Percentiles rank a stretch among this genome's conserved stretches.
phyloP scores from a whole-genome alignment of 2,329 filamentous ascomycete genomes.

The Aspergillus sp. region DNA sequence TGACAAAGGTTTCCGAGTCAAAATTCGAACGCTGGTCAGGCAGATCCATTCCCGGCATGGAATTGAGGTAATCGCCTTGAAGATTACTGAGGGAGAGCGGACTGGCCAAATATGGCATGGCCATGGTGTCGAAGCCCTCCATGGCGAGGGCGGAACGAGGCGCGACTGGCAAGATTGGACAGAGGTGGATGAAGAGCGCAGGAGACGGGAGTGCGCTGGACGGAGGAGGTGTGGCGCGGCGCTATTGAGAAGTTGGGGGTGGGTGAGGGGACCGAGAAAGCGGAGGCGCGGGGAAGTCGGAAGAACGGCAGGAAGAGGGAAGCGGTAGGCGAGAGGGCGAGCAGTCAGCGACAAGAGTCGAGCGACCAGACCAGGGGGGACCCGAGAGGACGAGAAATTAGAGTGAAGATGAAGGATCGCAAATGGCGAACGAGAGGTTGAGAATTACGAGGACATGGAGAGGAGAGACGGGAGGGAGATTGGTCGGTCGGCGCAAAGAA shows the following conservation, averaged over 20 bases:
- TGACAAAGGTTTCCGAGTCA: slow-evolving; percentile 59
- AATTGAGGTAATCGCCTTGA: slow-evolving; percentile 47
- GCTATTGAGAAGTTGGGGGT: neutral
- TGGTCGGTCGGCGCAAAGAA: slow-evolving; percentile 1
- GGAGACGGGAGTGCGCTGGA: neutral
- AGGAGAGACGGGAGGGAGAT: slow-evolving; percentile 3
- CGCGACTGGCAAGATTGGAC: neutral
- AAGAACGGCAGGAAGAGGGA: neutral
- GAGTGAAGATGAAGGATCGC: neutral
- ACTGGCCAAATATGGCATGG: slow-evolving; percentile 62
- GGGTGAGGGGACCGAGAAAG: neutral
- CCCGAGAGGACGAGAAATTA: no score
- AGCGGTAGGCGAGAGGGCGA: neutral
- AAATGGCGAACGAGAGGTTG: no score
- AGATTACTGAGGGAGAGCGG: slow-evolving; percentile 56
- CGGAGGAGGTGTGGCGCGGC: neutral
- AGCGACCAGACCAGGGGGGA: no score
- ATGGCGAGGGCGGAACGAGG: slow-evolving; percentile 29
- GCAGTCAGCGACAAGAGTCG: neutral
- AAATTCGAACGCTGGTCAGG: slow-evolving; percentile 60
- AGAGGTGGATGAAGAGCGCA: neutral
- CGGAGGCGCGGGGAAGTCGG: slow-evolving; percentile 1
- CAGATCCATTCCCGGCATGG: slow-evolving; percentile 53
- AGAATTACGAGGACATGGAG: slow-evolving; percentile 2
- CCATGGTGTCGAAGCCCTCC: slow-evolving; percentile 60